phyloP scores from a whole-genome alignment of 108 stramenopile species.

The Cyclotella baltica region DNA sequence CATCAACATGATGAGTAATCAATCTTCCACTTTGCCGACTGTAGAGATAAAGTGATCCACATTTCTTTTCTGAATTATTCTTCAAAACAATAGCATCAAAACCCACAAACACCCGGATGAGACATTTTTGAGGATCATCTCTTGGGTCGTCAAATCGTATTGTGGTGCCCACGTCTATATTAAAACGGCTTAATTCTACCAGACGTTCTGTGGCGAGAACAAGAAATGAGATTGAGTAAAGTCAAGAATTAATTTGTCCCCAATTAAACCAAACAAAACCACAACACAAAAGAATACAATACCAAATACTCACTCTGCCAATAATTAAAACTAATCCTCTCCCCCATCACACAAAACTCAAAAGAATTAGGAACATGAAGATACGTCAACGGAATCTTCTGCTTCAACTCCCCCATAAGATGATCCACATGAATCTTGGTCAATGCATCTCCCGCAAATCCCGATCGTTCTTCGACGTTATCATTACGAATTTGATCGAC shows the following conservation, averaged over 20 bases:
- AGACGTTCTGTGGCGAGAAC: slow-evolving; percentile 29
- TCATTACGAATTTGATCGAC: slow-evolving; percentile 34
- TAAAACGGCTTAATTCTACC: slow-evolving; percentile 62
- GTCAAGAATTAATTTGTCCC: background rate
- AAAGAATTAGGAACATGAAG: slow-evolving; percentile 60
- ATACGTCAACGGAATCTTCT: slow-evolving; percentile 60
- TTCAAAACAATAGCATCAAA: slow-evolving; percentile 42
- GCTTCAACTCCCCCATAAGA: slow-evolving; percentile 39
- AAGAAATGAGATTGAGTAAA: background rate
- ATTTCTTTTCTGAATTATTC: slow-evolving; percentile 7
- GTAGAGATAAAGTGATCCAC: slow-evolving; percentile 55
- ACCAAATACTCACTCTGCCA: slow-evolving; percentile 43
- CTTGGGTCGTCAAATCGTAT: slow-evolving; percentile 5
- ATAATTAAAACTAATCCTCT: slow-evolving; percentile 26
- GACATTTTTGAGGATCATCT: slow-evolving; percentile 13
- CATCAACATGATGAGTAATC: slow-evolving; percentile 58
- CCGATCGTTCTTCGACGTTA: slow-evolving; percentile 21
- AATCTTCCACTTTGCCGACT: slow-evolving; percentile 66
- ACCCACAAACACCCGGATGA: slow-evolving; percentile 33
- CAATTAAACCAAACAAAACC: no score
- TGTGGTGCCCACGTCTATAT: slow-evolving; percentile 41
- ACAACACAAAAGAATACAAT: background rate
- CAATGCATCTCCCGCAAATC: slow-evolving; percentile 15
- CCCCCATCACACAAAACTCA: slow-evolving; percentile 42
- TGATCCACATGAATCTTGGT: slow-evolving; percentile 35